phyloP scores from a whole-genome alignment of 2,329 filamentous ascomycete species.

The Nothomitra cinnamomea region DNA sequence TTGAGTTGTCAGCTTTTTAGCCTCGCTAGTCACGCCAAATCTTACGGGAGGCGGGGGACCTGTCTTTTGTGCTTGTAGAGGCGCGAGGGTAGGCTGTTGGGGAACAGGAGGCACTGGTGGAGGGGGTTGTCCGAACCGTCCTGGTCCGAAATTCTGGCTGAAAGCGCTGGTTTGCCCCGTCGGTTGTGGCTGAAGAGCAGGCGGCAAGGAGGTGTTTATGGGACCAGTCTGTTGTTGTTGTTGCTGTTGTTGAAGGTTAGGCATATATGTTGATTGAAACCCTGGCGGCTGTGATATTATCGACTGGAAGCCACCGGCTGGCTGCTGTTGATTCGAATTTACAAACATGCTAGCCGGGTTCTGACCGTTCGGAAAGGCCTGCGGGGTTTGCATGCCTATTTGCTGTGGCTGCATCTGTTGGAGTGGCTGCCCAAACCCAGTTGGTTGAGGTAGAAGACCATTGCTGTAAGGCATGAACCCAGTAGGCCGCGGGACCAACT shows the following conservation, averaged over 20 bases:
- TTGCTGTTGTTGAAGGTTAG: conserved; percentile 29
- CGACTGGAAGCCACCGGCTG: conserved; percentile 22
- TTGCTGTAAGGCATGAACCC: conserved; percentile 19
- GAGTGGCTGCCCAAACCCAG: conserved; percentile 19
- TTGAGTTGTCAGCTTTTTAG: conserved; percentile 65
- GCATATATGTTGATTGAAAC: conserved; percentile 23
- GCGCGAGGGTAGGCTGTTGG: conserved; percentile 38
- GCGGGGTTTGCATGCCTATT: conserved; percentile 38
- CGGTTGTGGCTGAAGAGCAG: conserved; percentile 29
- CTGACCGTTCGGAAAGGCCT: conserved; percentile 14
- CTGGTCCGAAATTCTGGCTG: conserved; percentile 2
- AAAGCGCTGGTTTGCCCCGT: conserved; percentile 28
- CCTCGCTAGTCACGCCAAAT: conserved; percentile 59
- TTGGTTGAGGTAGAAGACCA: conserved; percentile 23
- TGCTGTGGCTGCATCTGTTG: conserved; percentile 43
- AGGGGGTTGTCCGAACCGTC: conserved; percentile 10
- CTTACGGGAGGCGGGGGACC: conserved; percentile 74
- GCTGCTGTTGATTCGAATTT: conserved; percentile 32
- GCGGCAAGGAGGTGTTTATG: conserved; percentile 21
- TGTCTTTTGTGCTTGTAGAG: conserved; percentile 61
- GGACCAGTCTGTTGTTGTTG: conserved; percentile 23
- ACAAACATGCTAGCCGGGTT: conserved; percentile 34
- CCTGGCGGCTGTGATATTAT: conserved; percentile 31
- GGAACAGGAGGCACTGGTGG: conserved; percentile 37
- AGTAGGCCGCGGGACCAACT: conserved; percentile 1